A percentile compares a stretch with the other conserved stretches of the same genome.
Evolutionary conservation across 1,139 yeast species (phyloP).

Genomic region (Lodderomyces pseudojiufengensis): DNA sequence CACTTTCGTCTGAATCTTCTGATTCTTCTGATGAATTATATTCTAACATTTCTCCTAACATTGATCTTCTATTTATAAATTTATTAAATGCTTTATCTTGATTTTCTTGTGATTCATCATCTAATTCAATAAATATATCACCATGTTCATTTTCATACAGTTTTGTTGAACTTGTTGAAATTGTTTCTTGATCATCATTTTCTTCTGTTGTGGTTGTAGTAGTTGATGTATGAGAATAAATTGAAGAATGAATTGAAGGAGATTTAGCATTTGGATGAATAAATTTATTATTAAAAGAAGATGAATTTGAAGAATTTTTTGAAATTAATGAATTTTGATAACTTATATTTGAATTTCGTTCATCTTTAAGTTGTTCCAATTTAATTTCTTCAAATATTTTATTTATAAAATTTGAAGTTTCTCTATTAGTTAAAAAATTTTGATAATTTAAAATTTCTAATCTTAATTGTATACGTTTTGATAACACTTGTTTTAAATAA

Average conservation of each 20-base stretch:
- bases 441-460: constrained; percentile 42
- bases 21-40: constrained; percentile 25
- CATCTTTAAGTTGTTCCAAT: background rate
- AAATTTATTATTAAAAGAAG: background rate
- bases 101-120: constrained; percentile 8
- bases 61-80: constrained; percentile 33
- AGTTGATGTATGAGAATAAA: constrained; percentile 1
- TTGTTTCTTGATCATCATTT: background rate
- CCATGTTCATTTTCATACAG: constrained; percentile 3
- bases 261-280: background rate
- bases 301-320: background rate
- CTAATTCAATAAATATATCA: constrained; percentile 6
- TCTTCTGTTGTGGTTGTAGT: background rate
- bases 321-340: too few relatives aligned
- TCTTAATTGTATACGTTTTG: constrained; percentile 38
- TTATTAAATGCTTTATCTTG: constrained; percentile 10
- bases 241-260: constrained; percentile 3
- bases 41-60: constrained; percentile 47
- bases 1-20: constrained; percentile 18
- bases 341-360: background rate
- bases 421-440: constrained; percentile 21
- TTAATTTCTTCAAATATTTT: constrained; percentile 3
- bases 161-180: constrained; percentile 2
- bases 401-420: constrained; percentile 4
- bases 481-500: constrained; percentile 35